A percentile compares a stretch with the other conserved stretches of the same genome.
phyloP scores from a whole-genome alignment of 805 yeast genomes.

The Cyberlindnera maclurae region DNA sequence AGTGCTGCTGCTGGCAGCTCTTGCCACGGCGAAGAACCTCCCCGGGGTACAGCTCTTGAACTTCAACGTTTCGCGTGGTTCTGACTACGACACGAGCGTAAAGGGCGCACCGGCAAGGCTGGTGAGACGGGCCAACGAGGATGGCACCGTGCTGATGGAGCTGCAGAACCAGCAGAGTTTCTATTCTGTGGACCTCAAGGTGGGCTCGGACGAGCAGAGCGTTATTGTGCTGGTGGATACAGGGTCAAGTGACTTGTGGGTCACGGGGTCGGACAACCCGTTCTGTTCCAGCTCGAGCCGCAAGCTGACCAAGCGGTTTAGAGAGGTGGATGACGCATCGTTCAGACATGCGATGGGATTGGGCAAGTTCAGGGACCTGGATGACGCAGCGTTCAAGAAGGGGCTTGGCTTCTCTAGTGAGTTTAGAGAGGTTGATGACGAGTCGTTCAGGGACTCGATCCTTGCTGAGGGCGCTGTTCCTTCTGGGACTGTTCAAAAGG shows the following conservation, averaged over 20 bases:
- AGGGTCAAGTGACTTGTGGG: conserved; percentile 73
- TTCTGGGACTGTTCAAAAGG: conserved; percentile 6
- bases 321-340: conserved; percentile 8
- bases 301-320: conserved; percentile 4
- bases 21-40: conserved; percentile 10
- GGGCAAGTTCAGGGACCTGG: conserved; percentile 2
- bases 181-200: conserved; percentile 35
- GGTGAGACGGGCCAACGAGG: conserved; percentile 7
- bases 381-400: conserved; percentile 1
- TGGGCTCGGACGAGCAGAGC: conserved; percentile 56
- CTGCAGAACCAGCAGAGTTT: conserved; percentile 35
- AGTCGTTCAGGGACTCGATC: not conserved
- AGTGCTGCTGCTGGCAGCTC: not conserved
- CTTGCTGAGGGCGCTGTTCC: not conserved
- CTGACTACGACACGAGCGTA: conserved; percentile 10
- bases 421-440: not conserved
- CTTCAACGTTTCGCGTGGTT: conserved; percentile 16
- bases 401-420: not conserved
- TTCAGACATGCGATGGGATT: not conserved
- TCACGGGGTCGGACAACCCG: conserved; percentile 42
- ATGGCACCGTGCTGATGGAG: conserved; percentile 27
- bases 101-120: conserved; percentile 8
- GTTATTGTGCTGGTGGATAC: conserved; percentile 60
- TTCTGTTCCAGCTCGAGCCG: conserved; percentile 27
- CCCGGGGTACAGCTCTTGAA: conserved; percentile 10